A percentile compares a stretch with the other conserved stretches of the same genome.
These are phyloP conservation scores for Fusarium scirpi DNA, from an alignment of 2,329 filamentous ascomycete genomes.

Conservation along the genomic window DNA sequence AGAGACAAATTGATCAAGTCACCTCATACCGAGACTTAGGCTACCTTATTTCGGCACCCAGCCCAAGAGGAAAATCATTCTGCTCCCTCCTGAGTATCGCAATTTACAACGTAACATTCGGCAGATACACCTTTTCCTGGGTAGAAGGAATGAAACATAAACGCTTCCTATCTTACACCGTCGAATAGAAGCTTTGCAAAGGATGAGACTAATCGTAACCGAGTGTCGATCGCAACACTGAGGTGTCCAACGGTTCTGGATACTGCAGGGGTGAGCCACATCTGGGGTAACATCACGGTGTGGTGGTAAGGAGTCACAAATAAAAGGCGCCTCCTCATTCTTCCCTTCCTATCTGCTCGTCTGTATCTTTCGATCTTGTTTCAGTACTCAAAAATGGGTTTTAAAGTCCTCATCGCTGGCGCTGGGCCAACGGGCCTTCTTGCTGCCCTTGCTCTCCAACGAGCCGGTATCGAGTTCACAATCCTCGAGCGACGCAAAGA, in stretches of 20 bases:
- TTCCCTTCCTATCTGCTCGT: no score
- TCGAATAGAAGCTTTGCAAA: neutral
- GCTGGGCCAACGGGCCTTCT: constrained; percentile 25
- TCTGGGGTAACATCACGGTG: neutral
- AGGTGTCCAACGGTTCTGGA: constrained; percentile 20
- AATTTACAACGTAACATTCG: constrained; percentile 22
- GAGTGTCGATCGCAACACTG: constrained; percentile 19
- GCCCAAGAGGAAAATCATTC: no score
- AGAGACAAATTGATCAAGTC: no score
- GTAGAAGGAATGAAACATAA: neutral
- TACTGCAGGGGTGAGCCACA: neutral
- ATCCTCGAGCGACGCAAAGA: constrained; percentile 20
- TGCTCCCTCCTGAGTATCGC: neutral
- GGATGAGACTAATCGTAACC: neutral
- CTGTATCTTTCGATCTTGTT: neutral
- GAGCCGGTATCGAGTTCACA: constrained; percentile 19
- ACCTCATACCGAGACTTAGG: no score
- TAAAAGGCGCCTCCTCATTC: neutral
- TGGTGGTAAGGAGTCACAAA: neutral
- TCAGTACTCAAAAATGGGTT: constrained; percentile 1
- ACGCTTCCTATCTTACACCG: neutral
- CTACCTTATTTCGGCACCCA: no score
- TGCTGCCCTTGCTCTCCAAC: constrained; percentile 8
- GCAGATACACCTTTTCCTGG: neutral
- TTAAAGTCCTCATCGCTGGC: constrained; percentile 26